Percentiles rank a stretch among this genome's conserved stretches.
Evolutionary conservation across 352 stramenopile genomes (phyloP).

Genomic region (Blastocystis sp.): DNA sequence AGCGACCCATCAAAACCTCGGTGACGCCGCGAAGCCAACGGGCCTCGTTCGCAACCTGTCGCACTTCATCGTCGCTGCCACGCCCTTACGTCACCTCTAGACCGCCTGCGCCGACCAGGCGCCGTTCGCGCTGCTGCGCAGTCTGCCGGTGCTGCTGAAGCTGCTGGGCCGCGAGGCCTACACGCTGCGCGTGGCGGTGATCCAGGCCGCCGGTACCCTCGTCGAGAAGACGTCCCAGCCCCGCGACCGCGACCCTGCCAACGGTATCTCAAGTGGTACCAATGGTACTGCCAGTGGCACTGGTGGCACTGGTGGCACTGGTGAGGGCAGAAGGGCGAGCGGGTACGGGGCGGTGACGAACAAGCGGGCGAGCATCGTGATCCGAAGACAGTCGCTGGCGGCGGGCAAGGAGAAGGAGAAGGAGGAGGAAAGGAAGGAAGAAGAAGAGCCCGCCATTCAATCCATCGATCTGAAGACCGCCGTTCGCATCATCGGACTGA

Average conservation of each 20-base stretch:
- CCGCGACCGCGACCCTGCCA: background rate
- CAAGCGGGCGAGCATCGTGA: constrained; percentile 50
- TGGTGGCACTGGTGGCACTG: no score
- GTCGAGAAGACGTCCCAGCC: constrained; percentile 2
- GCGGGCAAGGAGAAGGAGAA: constrained; percentile 4
- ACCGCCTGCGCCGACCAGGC: constrained; percentile 46
- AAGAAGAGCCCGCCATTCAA: background rate
- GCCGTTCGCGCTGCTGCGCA: constrained; percentile 40
- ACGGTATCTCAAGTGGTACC: no score
- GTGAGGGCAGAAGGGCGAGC: background rate
- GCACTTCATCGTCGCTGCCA: constrained; percentile 39
- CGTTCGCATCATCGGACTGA: constrained; percentile 81
- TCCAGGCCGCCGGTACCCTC: constrained; percentile 10
- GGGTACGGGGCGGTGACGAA: constrained; percentile 1
- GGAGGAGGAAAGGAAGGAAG: constrained; percentile 22
- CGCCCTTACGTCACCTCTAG: background rate
- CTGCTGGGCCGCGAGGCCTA: constrained; percentile 31
- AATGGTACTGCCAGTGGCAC: no score
- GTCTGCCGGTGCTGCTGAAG: constrained; percentile 8
- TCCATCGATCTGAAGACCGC: constrained; percentile 68
- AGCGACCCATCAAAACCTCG: constrained; percentile 5
- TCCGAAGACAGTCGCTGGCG: constrained; percentile 43
- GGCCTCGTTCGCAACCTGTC: constrained; percentile 8
- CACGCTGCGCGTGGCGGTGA: constrained; percentile 19
- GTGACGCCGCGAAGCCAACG: background rate